Conservation (phyloP, 202 grass and related monocot species). For the Digitaria exilis region DNA sequence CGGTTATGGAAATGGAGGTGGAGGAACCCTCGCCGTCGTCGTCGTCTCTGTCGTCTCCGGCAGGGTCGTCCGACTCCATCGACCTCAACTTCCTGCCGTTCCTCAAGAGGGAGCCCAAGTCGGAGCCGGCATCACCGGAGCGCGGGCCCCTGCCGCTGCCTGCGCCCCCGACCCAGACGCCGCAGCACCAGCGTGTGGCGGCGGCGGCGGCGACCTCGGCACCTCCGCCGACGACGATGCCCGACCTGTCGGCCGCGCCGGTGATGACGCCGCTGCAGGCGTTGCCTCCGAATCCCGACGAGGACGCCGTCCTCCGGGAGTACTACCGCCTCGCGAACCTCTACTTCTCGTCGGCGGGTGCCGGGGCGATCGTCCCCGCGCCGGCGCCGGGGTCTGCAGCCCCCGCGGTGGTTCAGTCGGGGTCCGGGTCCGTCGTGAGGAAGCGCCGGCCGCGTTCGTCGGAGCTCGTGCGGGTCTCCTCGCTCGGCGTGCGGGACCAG, state of each 20-base stretch:
- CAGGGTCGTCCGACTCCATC: slow-evolving; percentile 31
- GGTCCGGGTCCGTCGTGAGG: slow-evolving; percentile 48
- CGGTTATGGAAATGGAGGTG: slow-evolving; percentile 39
- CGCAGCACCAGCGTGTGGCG: slow-evolving; percentile 13
- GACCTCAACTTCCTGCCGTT: slow-evolving; percentile 72
- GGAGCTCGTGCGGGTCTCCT: slow-evolving; percentile 89
- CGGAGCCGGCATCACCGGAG: slow-evolving; percentile 56
- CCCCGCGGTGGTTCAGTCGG: slow-evolving; percentile 24
- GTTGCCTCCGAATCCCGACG: slow-evolving; percentile 53
- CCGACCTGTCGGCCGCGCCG: slow-evolving; percentile 43
- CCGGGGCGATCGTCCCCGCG: slow-evolving; percentile 41
- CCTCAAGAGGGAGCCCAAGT: slow-evolving; percentile 67
- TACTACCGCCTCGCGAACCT: slow-evolving; percentile 75
- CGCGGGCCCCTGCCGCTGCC: slow-evolving; percentile 30
- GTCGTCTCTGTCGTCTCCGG: slow-evolving; percentile 37
- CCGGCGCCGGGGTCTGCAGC: slow-evolving; percentile 11
- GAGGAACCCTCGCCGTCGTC: slow-evolving; percentile 45
- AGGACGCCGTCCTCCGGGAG: slow-evolving; percentile 73
- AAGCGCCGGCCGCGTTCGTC: slow-evolving; percentile 79
- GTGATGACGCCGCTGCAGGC: slow-evolving; percentile 64
- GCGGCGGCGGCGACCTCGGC: background rate
- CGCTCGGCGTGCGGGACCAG: slow-evolving; percentile 66
- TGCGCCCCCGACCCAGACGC: background rate
- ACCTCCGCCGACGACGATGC: slow-evolving; percentile 20
- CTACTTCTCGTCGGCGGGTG: slow-evolving; percentile 45